Conservation (phyloP, 75 land plant species). For the Sequoiadendron giganteum region DNA sequence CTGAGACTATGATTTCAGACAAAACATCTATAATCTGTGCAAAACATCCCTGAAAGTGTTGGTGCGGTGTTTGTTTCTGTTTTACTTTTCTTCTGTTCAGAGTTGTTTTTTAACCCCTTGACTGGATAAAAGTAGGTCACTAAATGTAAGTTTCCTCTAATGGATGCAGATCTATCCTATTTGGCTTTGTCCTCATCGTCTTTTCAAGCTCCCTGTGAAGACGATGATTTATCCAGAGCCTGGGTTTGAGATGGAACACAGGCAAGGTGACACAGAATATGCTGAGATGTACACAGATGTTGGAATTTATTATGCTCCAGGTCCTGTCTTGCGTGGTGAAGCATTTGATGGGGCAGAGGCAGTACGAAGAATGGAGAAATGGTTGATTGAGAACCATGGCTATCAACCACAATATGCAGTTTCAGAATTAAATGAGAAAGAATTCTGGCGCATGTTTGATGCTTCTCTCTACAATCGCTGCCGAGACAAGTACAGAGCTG, state of each 20-base stretch:
- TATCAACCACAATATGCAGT: slow-evolving; percentile 97
- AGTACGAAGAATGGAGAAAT: slow-evolving; percentile 71
- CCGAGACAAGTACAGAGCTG: slow-evolving; percentile 86
- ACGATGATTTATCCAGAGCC: slow-evolving; percentile 89
- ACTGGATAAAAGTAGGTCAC: neutral
- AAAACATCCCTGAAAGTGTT: neutral
- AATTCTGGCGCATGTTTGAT: slow-evolving; percentile 98
- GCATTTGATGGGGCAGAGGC: slow-evolving; percentile 82
- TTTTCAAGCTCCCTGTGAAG: slow-evolving; percentile 80
- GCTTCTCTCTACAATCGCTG: slow-evolving; percentile 66
- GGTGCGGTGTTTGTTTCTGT: neutral
- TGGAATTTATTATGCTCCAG: slow-evolving; percentile 92
- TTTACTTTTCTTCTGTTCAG: neutral
- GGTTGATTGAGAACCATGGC: slow-evolving; percentile 89
- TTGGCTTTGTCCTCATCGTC: slow-evolving; percentile 96
- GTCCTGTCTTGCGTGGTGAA: slow-evolving; percentile 86
- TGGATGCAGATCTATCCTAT: slow-evolving; percentile 75
- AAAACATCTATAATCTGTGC: neutral
- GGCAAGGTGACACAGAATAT: slow-evolving; percentile 87
- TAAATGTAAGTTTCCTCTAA: neutral
- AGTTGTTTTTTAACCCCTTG: neutral
- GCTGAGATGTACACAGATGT: slow-evolving; percentile 98
- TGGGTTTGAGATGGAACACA: slow-evolving; percentile 74
- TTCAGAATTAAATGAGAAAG: slow-evolving; percentile 87
- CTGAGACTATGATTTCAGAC: neutral